Percentiles rank a stretch among this genome's conserved stretches.
Evolutionary conservation across 441 rosid genomes (phyloP).

Genomic region (Populus hybrid): DNA sequence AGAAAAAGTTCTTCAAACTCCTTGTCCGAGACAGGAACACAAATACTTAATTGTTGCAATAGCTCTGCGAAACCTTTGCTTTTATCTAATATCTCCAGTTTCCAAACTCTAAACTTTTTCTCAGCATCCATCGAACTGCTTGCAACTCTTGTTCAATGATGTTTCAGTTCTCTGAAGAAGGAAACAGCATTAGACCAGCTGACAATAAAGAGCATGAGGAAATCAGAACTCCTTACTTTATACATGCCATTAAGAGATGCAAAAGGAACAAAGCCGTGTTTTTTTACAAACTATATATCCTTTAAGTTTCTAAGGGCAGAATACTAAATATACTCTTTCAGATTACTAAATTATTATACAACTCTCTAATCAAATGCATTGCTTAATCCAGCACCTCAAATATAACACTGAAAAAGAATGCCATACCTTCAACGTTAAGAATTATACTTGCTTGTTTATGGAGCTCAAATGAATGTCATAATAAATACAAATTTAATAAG

Average conservation of each 20-base stretch:
- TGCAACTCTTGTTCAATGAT: constrained; percentile 28
- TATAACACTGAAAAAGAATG: not conserved
- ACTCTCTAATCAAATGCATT: no score
- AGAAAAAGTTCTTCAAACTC: constrained; percentile 60
- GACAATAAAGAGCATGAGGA: not conserved
- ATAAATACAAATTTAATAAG: not conserved
- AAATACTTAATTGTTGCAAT: constrained; percentile 54
- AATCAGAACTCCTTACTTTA: not conserved
- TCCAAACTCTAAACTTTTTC: constrained; percentile 42
- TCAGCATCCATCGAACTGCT: constrained; percentile 14
- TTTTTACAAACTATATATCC: not conserved
- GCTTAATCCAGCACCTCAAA: no score
- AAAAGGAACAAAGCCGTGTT: not conserved
- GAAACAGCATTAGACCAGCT: not conserved
- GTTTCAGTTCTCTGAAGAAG: not conserved
- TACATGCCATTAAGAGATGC: not conserved
- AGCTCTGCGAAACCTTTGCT: constrained; percentile 77
- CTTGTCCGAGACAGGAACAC: constrained; percentile 63
- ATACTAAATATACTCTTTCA: no score
- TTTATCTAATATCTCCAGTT: constrained; percentile 69
- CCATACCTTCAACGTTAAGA: not conserved
- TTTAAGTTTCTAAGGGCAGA: not conserved
- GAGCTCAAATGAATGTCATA: not conserved
- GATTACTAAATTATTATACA: no score
- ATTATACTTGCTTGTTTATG: not conserved